Evolutionary conservation across 129 eudicot species (phyloP), one percentile per base, ranked within the genome.

Genomic region (Heracleum sosnowskyi): DNA sequence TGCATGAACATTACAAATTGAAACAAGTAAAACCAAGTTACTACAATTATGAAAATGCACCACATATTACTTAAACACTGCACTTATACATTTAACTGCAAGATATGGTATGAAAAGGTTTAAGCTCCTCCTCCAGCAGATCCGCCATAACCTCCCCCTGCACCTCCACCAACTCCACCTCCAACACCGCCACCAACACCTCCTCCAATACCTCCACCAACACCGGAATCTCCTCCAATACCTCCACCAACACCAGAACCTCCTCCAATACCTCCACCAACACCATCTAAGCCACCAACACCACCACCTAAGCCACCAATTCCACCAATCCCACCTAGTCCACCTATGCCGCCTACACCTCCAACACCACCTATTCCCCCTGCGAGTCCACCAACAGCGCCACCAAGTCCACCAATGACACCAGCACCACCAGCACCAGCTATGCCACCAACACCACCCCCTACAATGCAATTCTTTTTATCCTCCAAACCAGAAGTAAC

Each of bases 161-260:
- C 72, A 37, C 57, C 51, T 62, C 81, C 37, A 78, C 64, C 64
- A 57, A 5, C 64, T 24, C 64, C 64, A 57, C 64, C 64, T 57
- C 64, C 64, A 57, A 46, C 57, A 44, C 34, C 40, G 6, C 62
- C 53, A 26, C 42, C 74, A 66, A 78, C 83, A 17, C 85, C 87
- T n/a, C 79, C 80, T 36, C 88, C 88, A 22, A 79, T 74, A 18
- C 85, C 83, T 53, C 80, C 81, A 69, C 80, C 77, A 71, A 46
- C 78, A 36, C 85, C 84, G 39, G 85, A 85, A 22, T 85, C 89
- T 29, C 79, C 79, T 35, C 87, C 87, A 62, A 79, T 72, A 16
- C 85, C 87, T 53, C 80, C 80, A 69, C 78, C 86, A 7, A 34
- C 74, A 36, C 74, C 74, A 0, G 31, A n/a, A 16, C 87, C 90